phyloP scores from a whole-genome alignment of 495 filamentous ascomycete genomes.

The Entonaema liquescens region DNA sequence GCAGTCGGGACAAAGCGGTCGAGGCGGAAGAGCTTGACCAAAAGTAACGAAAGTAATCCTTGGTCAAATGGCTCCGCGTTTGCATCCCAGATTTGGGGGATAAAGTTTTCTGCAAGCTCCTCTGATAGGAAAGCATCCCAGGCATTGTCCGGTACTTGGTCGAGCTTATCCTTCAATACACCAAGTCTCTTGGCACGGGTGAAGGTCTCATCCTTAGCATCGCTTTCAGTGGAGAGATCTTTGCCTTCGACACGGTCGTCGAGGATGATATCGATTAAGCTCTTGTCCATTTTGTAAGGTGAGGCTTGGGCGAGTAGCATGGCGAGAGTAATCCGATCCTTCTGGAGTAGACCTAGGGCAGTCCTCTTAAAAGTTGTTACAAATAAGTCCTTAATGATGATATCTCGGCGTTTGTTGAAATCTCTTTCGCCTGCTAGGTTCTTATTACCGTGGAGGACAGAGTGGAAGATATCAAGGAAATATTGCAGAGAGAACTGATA shows the following conservation, averaged over 20 bases:
- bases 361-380: constrained; percentile 92
- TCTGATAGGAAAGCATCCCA: constrained; percentile 86
- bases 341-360: constrained; percentile 90
- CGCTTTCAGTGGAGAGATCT: constrained; percentile 75
- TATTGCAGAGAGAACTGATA: constrained; percentile 99
- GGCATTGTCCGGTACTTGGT: constrained; percentile 63
- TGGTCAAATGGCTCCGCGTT: constrained; percentile 71
- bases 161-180: constrained; percentile 77
- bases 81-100: constrained; percentile 81
- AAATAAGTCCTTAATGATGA: constrained; percentile 89
- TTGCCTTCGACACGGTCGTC: constrained; percentile 78
- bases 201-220: constrained; percentile 75
- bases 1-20: constrained; percentile 93
- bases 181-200: constrained; percentile 70
- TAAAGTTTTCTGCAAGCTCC: constrained; percentile 85
- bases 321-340: constrained; percentile 92
- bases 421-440: constrained; percentile 75
- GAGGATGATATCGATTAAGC: constrained; percentile 83
- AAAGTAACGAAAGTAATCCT: constrained; percentile 81
- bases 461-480: constrained; percentile 96
- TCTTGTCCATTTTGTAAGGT: constrained; percentile 92
- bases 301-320: constrained; percentile 95
- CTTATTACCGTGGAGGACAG: constrained; percentile 85
- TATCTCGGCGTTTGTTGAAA: constrained; percentile 78
- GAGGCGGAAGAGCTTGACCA: constrained; percentile 93